phyloP scores from a whole-genome alignment of 768 basidiomycete species.

The Lyophyllum atratum region DNA sequence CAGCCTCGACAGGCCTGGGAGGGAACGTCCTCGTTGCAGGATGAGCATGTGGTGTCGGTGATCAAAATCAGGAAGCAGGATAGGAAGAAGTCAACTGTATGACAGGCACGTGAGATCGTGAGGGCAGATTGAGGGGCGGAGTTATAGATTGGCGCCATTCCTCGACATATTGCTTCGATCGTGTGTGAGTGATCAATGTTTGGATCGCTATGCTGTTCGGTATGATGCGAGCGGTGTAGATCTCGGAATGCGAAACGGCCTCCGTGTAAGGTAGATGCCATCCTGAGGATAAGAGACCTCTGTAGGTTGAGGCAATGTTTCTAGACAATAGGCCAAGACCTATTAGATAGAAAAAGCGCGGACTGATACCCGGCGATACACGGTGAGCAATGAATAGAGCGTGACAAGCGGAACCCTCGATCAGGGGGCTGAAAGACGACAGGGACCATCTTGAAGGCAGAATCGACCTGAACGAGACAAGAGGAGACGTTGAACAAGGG shows the following conservation, averaged over 20 bases:
- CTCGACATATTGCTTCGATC: neutral
- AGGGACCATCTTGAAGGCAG: neutral
- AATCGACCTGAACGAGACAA: neutral
- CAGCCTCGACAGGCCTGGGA: conserved; percentile 1
- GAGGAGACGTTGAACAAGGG: neutral
- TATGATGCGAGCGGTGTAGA: neutral
- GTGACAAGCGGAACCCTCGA: neutral
- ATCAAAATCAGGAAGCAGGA: conserved; percentile 4
- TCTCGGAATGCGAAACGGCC: neutral
- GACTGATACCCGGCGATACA: neutral
- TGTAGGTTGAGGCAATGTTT: neutral
- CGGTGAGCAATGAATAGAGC: neutral
- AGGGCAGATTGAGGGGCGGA: neutral
- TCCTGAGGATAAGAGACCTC: neutral
- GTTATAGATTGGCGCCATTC: neutral
- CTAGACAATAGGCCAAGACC: neutral
- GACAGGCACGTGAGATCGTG: conserved; percentile 4
- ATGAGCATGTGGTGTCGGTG: conserved; percentile 5
- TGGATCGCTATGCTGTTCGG: neutral
- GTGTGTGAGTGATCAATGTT: too few species aligned
- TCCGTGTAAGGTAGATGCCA: neutral
- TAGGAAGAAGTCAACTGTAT: neutral
- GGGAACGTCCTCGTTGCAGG: neutral
- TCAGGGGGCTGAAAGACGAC: neutral
- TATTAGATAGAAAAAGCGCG: neutral